Evolutionary conservation across 1,284 basidiomycete genomes (phyloP).

Genomic region (Cutaneotrichosporon sp.): DNA sequence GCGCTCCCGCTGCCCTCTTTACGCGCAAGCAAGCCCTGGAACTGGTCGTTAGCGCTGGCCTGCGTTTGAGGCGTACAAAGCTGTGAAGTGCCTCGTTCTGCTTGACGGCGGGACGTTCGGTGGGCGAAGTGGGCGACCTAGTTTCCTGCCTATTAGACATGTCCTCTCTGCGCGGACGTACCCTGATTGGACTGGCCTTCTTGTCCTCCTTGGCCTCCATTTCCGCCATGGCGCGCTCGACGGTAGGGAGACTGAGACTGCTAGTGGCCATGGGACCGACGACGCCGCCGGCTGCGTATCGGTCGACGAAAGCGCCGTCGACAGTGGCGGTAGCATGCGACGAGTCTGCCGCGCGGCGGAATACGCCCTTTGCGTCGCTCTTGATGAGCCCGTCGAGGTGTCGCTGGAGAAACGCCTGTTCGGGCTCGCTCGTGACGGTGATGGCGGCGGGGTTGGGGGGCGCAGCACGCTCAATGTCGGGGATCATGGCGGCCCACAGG

Average conservation of each 20-base stretch:
- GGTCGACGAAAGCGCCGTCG: background rate
- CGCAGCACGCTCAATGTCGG: slow-evolving; percentile 32
- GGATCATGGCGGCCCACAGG: slow-evolving; percentile 45
- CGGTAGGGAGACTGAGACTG: slow-evolving; percentile 74
- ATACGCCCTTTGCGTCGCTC: slow-evolving; percentile 82
- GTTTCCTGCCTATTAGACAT: slow-evolving; percentile 24
- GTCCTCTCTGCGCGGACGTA: slow-evolving; percentile 11
- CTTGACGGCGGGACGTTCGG: slow-evolving; percentile 17
- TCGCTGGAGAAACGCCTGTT: slow-evolving; percentile 78
- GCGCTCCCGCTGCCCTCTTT: slow-evolving; percentile 10
- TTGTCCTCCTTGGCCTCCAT: slow-evolving; percentile 60
- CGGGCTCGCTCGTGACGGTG: slow-evolving; percentile 52
- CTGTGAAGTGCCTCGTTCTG: slow-evolving; percentile 46
- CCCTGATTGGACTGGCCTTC: slow-evolving; percentile 35
- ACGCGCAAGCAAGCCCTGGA: slow-evolving; percentile 41
- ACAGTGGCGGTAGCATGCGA: slow-evolving; percentile 3
- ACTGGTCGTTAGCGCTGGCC: slow-evolving; percentile 20
- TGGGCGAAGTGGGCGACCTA: slow-evolving; percentile 18
- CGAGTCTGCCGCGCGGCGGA: slow-evolving; percentile 64
- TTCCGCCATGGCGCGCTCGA: slow-evolving; percentile 75
- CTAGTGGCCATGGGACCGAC: slow-evolving; percentile 81
- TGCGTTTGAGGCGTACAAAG: slow-evolving; percentile 37
- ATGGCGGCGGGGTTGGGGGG: slow-evolving; percentile 13
- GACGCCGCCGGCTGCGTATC: slow-evolving; percentile 52
- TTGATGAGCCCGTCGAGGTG: slow-evolving; percentile 85